Base-by-base conservation (phyloP, 176 grass and related monocot genomes). In the Oryza officinalis region DNA sequence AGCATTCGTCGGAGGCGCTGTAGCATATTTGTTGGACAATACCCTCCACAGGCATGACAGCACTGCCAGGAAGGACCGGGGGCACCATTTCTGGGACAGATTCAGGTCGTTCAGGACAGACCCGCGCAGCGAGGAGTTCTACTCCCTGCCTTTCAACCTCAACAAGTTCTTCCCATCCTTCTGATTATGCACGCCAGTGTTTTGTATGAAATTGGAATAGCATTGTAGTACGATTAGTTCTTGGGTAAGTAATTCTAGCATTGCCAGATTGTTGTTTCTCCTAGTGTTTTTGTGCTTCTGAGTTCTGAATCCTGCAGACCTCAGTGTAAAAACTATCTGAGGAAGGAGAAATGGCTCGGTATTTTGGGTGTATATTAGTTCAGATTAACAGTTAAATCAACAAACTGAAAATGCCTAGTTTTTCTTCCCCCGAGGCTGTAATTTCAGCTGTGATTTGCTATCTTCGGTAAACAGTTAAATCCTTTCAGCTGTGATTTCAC, bases 161-260 rank as follows among this genome's bases (percentile, higher is more conserved):
- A 83, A 91, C 87, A 98, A 93, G 50, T 98, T 94, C 90, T 98
- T 98, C 79, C 92, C 95, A 2, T 91, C 95, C 10, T 88, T 91
- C 71, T 98, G 87, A 94, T 80, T 20, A 25, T 52, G 43, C 49
- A 78, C 25, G 14, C 10, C 1, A 28, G 50, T 83, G 27, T 33
- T 46, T 50, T 28, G 12, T 71, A 52, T 38, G n/a, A 47, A 40
- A 27, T 32, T 65, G 7, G 0, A 1, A 28, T 7, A 78, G 60
- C 27, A 33, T 5, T 76, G 84, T 67, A 61, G 84, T 67, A 61
- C 0, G 12, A 45, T 82, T 77, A 81, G 57, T 47, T 30, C 5
- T 65, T 81, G 72, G 47, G 35, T 63, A 65, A 32, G 17, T 82
- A 50, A 32, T 73, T 86, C 11, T 46, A 44, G 78, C 78, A n/a